Evolutionary conservation across 164 flowering plant species (phyloP).

Genomic region (Kingdonia uniflora): DNA sequence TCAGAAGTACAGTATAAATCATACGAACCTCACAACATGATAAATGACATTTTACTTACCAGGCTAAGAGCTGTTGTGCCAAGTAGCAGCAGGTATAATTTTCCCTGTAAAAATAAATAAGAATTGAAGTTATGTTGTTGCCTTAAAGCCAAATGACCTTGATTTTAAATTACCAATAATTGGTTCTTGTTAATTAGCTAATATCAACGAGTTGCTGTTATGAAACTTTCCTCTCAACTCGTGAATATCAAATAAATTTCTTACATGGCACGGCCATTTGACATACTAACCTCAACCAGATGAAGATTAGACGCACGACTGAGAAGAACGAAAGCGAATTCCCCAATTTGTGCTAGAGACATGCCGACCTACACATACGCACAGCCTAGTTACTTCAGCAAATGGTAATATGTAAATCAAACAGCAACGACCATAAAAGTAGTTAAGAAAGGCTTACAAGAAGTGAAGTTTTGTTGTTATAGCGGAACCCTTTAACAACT

Average conservation of each 20-base stretch:
- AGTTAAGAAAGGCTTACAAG: conserved; percentile 42
- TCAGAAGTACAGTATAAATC: too few relatives aligned
- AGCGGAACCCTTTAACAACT: conserved; percentile 84
- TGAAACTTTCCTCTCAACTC: too few relatives aligned
- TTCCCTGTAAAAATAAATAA: conserved; percentile 43
- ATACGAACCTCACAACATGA: too few relatives aligned
- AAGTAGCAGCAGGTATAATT: conserved; percentile 73
- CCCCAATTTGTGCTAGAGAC: conserved; percentile 96
- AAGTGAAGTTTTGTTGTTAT: conserved; percentile 72
- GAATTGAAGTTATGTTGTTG: too few relatives aligned
- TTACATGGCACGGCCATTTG: too few relatives aligned
- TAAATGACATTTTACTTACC: conserved; percentile 30
- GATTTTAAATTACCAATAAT: too few relatives aligned
- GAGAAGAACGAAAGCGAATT: conserved; percentile 94
- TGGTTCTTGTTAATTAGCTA: too few relatives aligned
- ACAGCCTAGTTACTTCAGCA: conserved; percentile 6
- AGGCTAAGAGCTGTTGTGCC: conserved; percentile 97
- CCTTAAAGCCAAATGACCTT: too few relatives aligned
- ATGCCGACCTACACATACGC: conserved; percentile 66
- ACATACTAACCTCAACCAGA: conserved; percentile 70
- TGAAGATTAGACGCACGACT: conserved; percentile 96
- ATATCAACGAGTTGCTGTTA: too few relatives aligned
- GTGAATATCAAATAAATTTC: too few relatives aligned
- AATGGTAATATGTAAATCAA: conserved; percentile 5
- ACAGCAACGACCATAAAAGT: background rate